A percentile compares a stretch with the other conserved stretches of the same genome.
Conservation (phyloP, 208 protist species). For the Leishmania turanica region DNA sequence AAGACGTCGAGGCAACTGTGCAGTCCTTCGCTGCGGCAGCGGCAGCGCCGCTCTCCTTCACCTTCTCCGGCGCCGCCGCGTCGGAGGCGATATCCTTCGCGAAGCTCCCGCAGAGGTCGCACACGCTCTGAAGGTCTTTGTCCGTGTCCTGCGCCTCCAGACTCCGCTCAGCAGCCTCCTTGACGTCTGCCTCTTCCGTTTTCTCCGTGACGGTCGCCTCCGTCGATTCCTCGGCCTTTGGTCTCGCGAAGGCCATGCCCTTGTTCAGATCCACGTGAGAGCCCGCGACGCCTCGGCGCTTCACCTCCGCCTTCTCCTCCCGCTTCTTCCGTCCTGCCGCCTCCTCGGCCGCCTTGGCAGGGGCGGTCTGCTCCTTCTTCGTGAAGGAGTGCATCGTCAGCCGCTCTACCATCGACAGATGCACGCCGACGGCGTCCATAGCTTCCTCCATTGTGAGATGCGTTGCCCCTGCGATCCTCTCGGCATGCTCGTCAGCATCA, state of each 20-base stretch:
- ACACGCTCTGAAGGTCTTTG: background rate
- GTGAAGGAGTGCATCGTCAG: conserved; percentile 5
- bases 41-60: background rate
- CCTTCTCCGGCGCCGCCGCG: background rate
- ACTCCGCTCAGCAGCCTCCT: background rate
- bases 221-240: background rate
- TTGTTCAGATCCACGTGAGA: conserved; percentile 1
- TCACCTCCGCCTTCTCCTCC: background rate
- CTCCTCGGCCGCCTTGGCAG: background rate
- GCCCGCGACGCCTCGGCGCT: background rate
- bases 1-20: background rate
- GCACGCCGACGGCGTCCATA: conserved; percentile 15
- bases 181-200: background rate
- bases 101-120: background rate
- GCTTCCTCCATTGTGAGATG: conserved; percentile 2
- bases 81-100: background rate
- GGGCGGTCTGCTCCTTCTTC: conserved; percentile 1
- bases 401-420: conserved; percentile 23
- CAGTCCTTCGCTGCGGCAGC: too few relatives aligned
- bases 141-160: background rate
- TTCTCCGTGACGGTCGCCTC: background rate
- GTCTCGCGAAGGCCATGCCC: background rate
- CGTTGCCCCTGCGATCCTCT: background rate
- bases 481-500: conserved; percentile 2
- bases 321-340: background rate